Evolutionary conservation across 1,139 yeast species (phyloP).

Genomic region (Scheffersomyces segobiensis): DNA sequence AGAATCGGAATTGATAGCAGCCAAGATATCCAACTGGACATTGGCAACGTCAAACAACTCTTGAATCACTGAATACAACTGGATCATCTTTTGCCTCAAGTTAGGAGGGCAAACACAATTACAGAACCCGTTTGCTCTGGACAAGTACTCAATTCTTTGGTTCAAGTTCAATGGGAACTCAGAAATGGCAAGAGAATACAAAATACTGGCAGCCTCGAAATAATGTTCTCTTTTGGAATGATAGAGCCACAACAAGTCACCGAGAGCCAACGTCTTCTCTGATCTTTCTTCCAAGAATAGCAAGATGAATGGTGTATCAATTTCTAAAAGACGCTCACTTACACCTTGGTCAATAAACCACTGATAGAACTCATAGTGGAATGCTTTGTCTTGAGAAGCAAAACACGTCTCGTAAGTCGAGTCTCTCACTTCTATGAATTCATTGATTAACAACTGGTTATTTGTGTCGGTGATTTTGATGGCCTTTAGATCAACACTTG

Average conservation of each 20-base stretch:
- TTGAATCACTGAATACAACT: constrained; percentile 66
- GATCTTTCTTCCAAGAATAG: constrained; percentile 79
- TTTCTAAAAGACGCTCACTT: constrained; percentile 72
- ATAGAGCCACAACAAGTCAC: constrained; percentile 85
- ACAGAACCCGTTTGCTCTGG: constrained; percentile 92
- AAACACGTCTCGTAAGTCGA: constrained; percentile 75
- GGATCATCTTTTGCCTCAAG: constrained; percentile 73
- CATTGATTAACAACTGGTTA: constrained; percentile 49
- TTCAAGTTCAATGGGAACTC: constrained; percentile 68
- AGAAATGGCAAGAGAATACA: constrained; percentile 72
- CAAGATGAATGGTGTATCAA: constrained; percentile 78
- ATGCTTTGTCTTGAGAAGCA: constrained; percentile 71
- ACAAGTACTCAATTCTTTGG: constrained; percentile 82
- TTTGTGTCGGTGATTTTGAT: constrained; percentile 48
- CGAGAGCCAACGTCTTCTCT: constrained; percentile 63
- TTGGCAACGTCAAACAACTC: constrained; percentile 87
- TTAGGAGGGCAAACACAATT: constrained; percentile 81
- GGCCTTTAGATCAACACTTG: constrained; percentile 69
- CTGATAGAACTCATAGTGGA: constrained; percentile 89
- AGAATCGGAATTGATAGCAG: constrained; percentile 58
- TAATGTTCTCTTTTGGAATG: constrained; percentile 81
- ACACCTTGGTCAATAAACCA: constrained; percentile 85
- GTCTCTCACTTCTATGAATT: constrained; percentile 62
- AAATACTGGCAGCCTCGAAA: constrained; percentile 79
- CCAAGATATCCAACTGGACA: constrained; percentile 79